These are phyloP conservation scores for Euphorbia schlechtendalii DNA, from an alignment of 441 rosid species.

Conservation along the genomic window DNA sequence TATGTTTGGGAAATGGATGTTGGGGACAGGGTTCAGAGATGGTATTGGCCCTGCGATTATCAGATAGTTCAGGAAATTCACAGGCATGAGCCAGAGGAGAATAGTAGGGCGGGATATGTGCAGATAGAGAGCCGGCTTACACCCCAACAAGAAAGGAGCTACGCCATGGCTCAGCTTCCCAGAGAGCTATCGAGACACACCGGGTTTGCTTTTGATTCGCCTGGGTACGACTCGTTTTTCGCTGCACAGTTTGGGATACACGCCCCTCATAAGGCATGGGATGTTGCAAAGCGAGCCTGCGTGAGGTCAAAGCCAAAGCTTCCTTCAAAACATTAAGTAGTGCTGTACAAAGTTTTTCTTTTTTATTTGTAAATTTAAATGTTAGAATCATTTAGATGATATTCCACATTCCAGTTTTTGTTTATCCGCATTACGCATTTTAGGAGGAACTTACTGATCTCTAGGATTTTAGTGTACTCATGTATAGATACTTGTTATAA, in stretches of 20 bases:
- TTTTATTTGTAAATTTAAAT: too few relatives aligned
- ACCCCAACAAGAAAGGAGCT: slow-evolving; percentile 73
- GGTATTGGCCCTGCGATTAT: slow-evolving; percentile 93
- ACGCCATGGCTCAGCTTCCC: slow-evolving; percentile 82
- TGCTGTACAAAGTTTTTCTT: too few relatives aligned
- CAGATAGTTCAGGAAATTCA: slow-evolving; percentile 93
- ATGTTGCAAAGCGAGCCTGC: slow-evolving; percentile 94
- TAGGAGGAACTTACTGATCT: too few relatives aligned
- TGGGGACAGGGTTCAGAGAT: slow-evolving; percentile 70
- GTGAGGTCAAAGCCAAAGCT: slow-evolving; percentile 48
- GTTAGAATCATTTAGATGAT: too few relatives aligned
- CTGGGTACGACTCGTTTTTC: slow-evolving; percentile 93
- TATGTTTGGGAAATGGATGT: too few relatives aligned
- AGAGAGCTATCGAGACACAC: slow-evolving; percentile 84
- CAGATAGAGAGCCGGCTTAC: slow-evolving; percentile 61
- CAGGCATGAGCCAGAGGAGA: slow-evolving; percentile 57
- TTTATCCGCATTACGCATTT: too few relatives aligned
- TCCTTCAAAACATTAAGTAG: slow-evolving; percentile 39
- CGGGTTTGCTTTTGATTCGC: slow-evolving; percentile 96
- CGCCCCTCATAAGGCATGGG: slow-evolving; percentile 97
- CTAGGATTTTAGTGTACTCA: too few relatives aligned
- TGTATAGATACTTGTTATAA: too few relatives aligned
- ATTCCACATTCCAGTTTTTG: too few relatives aligned
- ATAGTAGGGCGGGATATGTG: slow-evolving; percentile 37
- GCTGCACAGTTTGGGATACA: slow-evolving; percentile 80